Evolutionary conservation across 768 basidiomycete genomes (phyloP), one percentile per base, ranked within the genome.

Genomic region (Leccinellum luteum): DNA sequence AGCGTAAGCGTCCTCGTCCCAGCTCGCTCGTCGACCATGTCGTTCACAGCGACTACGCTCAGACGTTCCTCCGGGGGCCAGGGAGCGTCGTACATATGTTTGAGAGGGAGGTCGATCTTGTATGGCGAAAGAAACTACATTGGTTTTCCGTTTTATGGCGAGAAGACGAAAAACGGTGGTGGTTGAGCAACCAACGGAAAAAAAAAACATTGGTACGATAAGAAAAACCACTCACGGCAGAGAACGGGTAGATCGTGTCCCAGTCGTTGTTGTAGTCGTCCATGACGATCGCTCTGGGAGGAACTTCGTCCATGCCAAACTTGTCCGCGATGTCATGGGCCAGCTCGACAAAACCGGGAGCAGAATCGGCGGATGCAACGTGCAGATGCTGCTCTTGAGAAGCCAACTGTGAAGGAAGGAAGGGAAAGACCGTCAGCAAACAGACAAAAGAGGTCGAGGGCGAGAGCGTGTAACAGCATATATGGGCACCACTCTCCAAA

Each of bases 191-290:
- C n/a, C n/a, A n/a, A n/a, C n/a, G n/a, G n/a, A n/a, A n/a, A n/a
- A n/a, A n/a, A n/a, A n/a, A n/a, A n/a, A n/a, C n/a, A n/a, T n/a
- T n/a, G n/a, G n/a, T n/a, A 38, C 19, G 23, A 12, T 0, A 32
- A 21, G n/a, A n/a, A 10, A 6, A 43, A 38, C 10, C 7, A 48
- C 84, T 34, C 63, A 90, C 91, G 44, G 85, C 75, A 3, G 88
- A 89, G 71, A 92, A 90, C 14, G 90, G 90, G 69, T 89, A 92
- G 38, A 95, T 66, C 2, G 85, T 76, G 70, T 96, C 92, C 94
- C 94, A 98, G 64, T 97, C 92, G 15, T 83, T 74, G 62, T 93
- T 94, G 66, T 86, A 80, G 56, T 90, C 85, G 58, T 90, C 80
- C 81, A 93, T 87, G 3, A 77, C 68, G 7, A 88, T 79, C 0